phyloP scores from a whole-genome alignment of 306 rosid species.

The Fragaria nilgerrensis region DNA sequence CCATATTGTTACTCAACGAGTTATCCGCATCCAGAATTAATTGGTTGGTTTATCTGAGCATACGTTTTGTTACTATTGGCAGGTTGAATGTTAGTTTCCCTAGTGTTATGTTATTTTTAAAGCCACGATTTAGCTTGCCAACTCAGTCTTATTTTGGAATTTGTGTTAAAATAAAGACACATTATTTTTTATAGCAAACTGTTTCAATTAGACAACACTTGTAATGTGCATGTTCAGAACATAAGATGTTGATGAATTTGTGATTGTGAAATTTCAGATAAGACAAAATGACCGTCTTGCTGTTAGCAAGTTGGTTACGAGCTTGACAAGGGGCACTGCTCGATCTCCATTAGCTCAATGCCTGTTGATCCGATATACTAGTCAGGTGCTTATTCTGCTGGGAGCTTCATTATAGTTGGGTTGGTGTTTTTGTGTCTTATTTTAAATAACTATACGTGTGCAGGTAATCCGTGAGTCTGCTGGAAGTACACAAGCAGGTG shows the following conservation, averaged over 20 bases:
- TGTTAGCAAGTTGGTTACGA: conserved; percentile 95
- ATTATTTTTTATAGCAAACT: not conserved
- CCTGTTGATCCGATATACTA: conserved; percentile 92
- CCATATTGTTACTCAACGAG: not conserved
- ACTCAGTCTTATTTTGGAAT: not conserved
- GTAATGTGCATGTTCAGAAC: not conserved
- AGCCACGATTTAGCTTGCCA: not conserved
- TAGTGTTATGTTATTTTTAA: not conserved
- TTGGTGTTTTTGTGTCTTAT: conserved; percentile 16
- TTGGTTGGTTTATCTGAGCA: not conserved
- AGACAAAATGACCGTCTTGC: conserved; percentile 97
- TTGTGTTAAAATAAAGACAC: not conserved
- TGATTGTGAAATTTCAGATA: conserved; percentile 60
- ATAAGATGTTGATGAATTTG: conserved; percentile 15
- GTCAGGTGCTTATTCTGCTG: conserved; percentile 63
- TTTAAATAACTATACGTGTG: conserved; percentile 22
- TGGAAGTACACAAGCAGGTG: conserved; percentile 68
- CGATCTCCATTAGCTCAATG: conserved; percentile 99
- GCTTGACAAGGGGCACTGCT: conserved; percentile 91
- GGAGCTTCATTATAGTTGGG: not conserved
- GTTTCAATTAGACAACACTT: not conserved
- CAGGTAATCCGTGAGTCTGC: conserved; percentile 93
- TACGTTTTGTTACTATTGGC: not conserved
- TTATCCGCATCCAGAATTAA: not conserved
- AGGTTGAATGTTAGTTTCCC: not conserved